These are phyloP conservation scores for Coemansia sp. DNA, from an alignment of 192 early-diverging fungal genomes.

Conservation along the genomic window DNA sequence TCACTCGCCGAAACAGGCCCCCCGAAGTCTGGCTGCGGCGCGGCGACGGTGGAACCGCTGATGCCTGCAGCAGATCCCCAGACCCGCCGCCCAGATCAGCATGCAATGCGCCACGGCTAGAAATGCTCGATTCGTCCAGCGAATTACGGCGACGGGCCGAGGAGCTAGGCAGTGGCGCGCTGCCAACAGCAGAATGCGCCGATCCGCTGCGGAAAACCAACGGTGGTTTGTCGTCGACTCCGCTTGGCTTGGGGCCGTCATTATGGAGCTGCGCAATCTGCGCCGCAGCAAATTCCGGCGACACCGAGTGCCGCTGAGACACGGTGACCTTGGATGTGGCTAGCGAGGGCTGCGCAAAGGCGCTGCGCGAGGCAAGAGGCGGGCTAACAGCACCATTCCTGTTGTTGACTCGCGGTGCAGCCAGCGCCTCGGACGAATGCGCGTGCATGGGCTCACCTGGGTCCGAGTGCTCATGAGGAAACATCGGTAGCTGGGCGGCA, in stretches of 20 bases:
- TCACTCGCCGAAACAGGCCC: conserved; percentile 40
- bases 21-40: conserved; percentile 17
- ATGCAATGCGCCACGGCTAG: conserved; percentile 7
- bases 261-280: background rate
- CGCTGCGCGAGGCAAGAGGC: background rate
- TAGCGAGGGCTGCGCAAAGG: conserved; percentile 29
- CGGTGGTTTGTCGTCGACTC: background rate
- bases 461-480: background rate
- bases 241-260: background rate
- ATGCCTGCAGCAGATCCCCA: background rate
- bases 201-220: conserved; percentile 28
- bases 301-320: conserved; percentile 33
- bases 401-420: background rate
- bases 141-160: conserved; percentile 31
- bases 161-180: conserved; percentile 1
- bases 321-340: conserved; percentile 33
- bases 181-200: conserved; percentile 1
- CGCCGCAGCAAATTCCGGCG: conserved; percentile 21
- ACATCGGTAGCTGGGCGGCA: background rate
- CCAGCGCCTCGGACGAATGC: background rate
- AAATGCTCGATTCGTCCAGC: conserved; percentile 29
- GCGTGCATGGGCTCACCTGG: background rate
- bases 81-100: background rate
- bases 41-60: background rate
- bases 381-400: background rate